These are phyloP conservation scores for Golubevia sp. DNA, from an alignment of 1,284 basidiomycete species.

Conservation along the genomic window DNA sequence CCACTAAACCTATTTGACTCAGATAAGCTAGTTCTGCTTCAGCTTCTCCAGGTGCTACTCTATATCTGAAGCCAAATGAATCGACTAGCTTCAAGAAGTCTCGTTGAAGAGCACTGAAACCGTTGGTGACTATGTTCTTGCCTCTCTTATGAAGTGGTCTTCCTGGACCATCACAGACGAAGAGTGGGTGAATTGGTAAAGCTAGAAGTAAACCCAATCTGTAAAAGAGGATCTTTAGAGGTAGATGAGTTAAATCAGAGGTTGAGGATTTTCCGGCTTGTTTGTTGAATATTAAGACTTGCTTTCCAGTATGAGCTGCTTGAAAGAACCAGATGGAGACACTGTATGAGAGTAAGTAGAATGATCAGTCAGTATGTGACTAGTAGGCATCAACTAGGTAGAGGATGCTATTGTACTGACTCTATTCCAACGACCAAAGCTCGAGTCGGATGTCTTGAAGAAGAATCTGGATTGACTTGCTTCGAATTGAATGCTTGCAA, in stretches of 20 bases:
- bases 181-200: slow-evolving; percentile 81
- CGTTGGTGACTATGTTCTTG: slow-evolving; percentile 68
- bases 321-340: no score
- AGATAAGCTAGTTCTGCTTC: slow-evolving; percentile 93
- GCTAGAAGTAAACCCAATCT: slow-evolving; percentile 72
- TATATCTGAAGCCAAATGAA: slow-evolving; percentile 1
- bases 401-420: no score
- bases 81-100: not conserved
- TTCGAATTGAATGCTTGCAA: slow-evolving; percentile 14
- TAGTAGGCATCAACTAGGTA: no score
- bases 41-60: slow-evolving; percentile 86
- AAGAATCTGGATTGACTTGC: no score
- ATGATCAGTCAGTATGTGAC: no score
- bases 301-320: no score
- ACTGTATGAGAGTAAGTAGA: no score
- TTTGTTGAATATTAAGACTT: no score
- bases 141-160: slow-evolving; percentile 82
- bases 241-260: no score
- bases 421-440: no score
- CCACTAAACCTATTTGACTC: slow-evolving; percentile 78
- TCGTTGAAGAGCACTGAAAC: slow-evolving; percentile 72
- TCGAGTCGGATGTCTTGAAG: no score
- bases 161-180: slow-evolving; percentile 90
- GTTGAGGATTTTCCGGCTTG: no score
- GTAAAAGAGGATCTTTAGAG: slow-evolving; percentile 63